Percentiles rank a stretch among this genome's conserved stretches.
Evolutionary conservation across 306 rosid genomes (phyloP).

Genomic region (Astragalus glycyphyllos): DNA sequence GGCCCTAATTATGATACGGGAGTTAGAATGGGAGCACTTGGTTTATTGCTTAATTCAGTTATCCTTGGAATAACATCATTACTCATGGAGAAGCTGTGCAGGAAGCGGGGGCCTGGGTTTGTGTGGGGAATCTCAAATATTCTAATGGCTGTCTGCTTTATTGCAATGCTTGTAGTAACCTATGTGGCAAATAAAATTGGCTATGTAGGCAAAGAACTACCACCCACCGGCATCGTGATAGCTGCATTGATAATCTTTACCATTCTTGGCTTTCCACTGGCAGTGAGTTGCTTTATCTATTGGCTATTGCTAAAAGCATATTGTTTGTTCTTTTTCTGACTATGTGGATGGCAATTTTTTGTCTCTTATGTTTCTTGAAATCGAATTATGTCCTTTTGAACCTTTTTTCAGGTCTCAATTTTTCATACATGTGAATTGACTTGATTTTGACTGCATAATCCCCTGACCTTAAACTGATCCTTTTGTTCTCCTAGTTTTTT

Average conservation of each 20-base stretch:
- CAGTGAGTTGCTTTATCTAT: constrained; percentile 63
- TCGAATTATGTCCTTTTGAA: constrained; percentile 25
- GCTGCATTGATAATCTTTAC: constrained; percentile 73
- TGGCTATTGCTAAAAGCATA: constrained; percentile 41
- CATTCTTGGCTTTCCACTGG: constrained; percentile 85
- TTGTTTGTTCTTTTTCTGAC: constrained; percentile 11
- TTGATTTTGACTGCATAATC: constrained; percentile 32
- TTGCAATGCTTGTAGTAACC: constrained; percentile 73
- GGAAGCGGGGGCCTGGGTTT: constrained; percentile 89
- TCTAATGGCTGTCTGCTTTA: constrained; percentile 80
- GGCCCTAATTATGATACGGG: constrained; percentile 74
- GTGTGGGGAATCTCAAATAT: constrained; percentile 90
- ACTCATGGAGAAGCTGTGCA: constrained; percentile 87
- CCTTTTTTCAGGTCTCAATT: neutral
- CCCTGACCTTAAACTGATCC: constrained; percentile 12
- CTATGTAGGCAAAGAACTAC: constrained; percentile 56
- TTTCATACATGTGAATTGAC: constrained; percentile 1
- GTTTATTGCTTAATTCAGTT: constrained; percentile 88
- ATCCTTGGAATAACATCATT: constrained; percentile 88
- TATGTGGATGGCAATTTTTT: constrained; percentile 21
- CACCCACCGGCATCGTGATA: constrained; percentile 69
- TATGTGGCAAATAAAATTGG: constrained; percentile 69
- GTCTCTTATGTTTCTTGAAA: constrained; percentile 22
- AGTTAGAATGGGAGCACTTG: constrained; percentile 94
- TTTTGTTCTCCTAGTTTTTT: constrained; percentile 3